Evolutionary conservation across 352 stramenopile species (phyloP), one percentile per base, ranked within the genome.

Genomic region (Plasmopara viticola): DNA sequence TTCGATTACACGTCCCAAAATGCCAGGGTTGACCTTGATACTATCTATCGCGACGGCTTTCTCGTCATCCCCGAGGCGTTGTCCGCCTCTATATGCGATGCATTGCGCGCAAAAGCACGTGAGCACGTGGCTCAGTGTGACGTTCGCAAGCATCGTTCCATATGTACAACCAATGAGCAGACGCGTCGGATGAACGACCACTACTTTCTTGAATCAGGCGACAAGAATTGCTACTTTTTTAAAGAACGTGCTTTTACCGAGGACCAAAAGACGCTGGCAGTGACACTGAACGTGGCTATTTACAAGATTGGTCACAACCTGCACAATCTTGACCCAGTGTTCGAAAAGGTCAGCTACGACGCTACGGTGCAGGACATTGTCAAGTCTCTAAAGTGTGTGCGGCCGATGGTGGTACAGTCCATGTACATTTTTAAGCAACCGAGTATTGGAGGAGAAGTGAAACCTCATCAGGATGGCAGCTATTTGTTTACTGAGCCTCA

Each of bases 241-340:
- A 94, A 98, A 72, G 78, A 90, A 46, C 65, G 84, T 31, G 79
- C 79, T 40, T 90, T 90, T 40, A 41, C 74, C 28, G 42, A 55
- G 3, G 79, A 87, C 52, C 37, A 66, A 14, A 79, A 94, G 67
- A 74, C 94, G 49, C 56, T 86, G 7, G 56, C 50, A 4, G 79
- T 90, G 57, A 79, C 75, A 42, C 46, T 90, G 44, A 59, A 81
- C 9, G 58, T 84, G 12, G 86, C 90, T 28, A 66, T 98, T 44
- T 98, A 98, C 75, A 98, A 98, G 68, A 88, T 96, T 39, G 95
- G 95, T 38, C 95, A 98, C 74, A 97, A 90, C 41, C 74, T 98
- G 60, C 95, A 98, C 70, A 87, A 92, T 33, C 51, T 87, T n/a
- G 78, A 94, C 48, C 60, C 74, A 13, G 63, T 72, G 5, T 98